phyloP scores from a whole-genome alignment of 2,329 filamentous ascomycete genomes.

The Arthrobotrys musiformis region DNA sequence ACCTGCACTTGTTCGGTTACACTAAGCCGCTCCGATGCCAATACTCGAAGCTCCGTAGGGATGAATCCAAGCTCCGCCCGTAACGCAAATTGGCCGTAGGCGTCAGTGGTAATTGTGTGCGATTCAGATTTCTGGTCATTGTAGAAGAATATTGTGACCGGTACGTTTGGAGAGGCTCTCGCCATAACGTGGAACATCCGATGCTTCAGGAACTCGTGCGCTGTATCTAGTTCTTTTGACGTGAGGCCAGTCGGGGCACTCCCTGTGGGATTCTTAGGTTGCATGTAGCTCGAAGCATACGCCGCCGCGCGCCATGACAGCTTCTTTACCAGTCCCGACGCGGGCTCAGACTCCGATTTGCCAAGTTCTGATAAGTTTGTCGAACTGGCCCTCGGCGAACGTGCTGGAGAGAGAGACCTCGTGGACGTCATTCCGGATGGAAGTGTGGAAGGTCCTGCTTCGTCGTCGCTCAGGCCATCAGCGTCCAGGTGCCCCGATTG shows the following conservation, averaged over 20 bases:
- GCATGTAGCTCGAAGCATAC: constrained; percentile 45
- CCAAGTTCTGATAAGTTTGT: constrained; percentile 33
- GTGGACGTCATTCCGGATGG: constrained; percentile 61
- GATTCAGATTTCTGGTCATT: constrained; percentile 85
- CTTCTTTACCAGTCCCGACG: constrained; percentile 57
- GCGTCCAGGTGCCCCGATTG: constrained; percentile 58
- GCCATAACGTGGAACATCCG: constrained; percentile 90
- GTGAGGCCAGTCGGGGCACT: constrained; percentile 66
- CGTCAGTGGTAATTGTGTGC: constrained; percentile 83
- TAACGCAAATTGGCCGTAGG: constrained; percentile 85
- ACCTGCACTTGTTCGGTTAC: constrained; percentile 80
- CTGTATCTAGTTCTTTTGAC: constrained; percentile 78
- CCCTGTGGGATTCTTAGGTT: constrained; percentile 36
- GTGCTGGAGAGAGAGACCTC: constrained; percentile 60
- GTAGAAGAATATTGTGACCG: constrained; percentile 95
- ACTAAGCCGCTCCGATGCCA: constrained; percentile 86
- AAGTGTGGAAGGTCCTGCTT: constrained; percentile 57
- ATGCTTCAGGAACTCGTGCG: constrained; percentile 88
- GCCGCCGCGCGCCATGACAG: constrained; percentile 42
- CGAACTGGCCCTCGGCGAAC: constrained; percentile 34
- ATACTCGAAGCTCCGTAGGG: constrained; percentile 85
- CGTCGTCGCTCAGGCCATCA: constrained; percentile 63
- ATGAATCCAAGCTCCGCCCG: constrained; percentile 86
- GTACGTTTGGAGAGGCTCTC: constrained; percentile 78
- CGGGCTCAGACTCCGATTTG: constrained; percentile 36